A percentile compares a stretch with the other conserved stretches of the same genome.
Conservation (phyloP, 768 basidiomycete genomes). For the Crassisporium funariophilum region DNA sequence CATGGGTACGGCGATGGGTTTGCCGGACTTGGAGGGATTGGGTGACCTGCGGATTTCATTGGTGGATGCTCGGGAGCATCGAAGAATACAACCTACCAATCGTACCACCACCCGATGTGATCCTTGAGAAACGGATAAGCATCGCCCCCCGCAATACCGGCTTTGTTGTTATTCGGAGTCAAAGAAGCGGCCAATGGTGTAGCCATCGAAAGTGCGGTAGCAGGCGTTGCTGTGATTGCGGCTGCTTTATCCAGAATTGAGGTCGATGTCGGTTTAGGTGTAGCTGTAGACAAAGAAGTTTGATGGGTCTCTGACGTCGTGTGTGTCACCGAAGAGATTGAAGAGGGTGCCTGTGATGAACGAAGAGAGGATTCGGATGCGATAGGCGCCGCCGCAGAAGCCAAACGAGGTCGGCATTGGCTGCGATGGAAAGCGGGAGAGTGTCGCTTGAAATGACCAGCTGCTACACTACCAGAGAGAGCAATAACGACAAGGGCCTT, state of each 20-base stretch:
- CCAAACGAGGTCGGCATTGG: constrained; percentile 20
- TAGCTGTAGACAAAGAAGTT: not conserved
- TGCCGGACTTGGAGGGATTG: constrained; percentile 40
- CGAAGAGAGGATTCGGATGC: too few species aligned
- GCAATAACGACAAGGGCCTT: constrained; percentile 12
- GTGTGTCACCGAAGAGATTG: not conserved
- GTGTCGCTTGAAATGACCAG: constrained; percentile 16
- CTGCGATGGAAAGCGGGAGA: constrained; percentile 11
- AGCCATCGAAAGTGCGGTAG: constrained; percentile 6
- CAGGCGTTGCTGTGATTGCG: constrained; percentile 7
- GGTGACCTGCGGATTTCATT: constrained; percentile 34
- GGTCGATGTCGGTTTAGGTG: not conserved
- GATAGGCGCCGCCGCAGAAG: constrained; percentile 4
- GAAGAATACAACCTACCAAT: constrained; percentile 35
- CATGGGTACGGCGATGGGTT: constrained; percentile 46
- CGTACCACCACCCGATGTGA: constrained; percentile 54
- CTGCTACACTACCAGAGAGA: constrained; percentile 21
- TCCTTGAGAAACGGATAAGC: constrained; percentile 39
- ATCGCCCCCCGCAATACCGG: constrained; percentile 49
- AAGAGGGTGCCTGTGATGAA: too few species aligned
- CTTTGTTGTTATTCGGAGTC: constrained; percentile 47
- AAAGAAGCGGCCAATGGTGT: constrained; percentile 18
- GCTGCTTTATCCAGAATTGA: constrained; percentile 3
- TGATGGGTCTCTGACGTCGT: not conserved
- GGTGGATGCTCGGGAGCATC: not conserved